These are phyloP conservation scores for Populus hybrid DNA, from an alignment of 441 rosid species.

Conservation along the genomic window DNA sequence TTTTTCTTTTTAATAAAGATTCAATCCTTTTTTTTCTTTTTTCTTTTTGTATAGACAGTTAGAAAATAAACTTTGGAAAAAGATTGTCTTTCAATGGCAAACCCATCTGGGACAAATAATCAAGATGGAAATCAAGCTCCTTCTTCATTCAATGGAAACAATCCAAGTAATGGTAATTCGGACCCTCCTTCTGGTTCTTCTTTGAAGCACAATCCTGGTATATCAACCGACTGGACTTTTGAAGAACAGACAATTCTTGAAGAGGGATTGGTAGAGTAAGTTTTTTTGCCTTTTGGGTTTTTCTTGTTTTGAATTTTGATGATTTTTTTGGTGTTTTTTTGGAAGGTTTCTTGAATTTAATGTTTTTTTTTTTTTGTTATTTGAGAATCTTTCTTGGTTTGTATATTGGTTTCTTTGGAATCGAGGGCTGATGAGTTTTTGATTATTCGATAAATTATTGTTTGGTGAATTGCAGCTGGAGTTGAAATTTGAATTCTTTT, in stretches of 20 bases:
- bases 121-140: conserved; percentile 39
- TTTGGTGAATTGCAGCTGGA: background rate
- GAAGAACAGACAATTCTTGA: conserved; percentile 62
- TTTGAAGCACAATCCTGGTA: conserved; percentile 56
- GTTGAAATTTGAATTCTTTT: background rate
- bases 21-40: background rate
- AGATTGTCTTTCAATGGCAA: conserved; percentile 38
- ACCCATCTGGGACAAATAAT: conserved; percentile 45
- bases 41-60: conserved; percentile 27
- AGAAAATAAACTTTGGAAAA: background rate
- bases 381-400: background rate
- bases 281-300: background rate
- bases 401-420: background rate
- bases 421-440: background rate
- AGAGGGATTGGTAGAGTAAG: conserved; percentile 50
- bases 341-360: background rate
- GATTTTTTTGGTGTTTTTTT: background rate
- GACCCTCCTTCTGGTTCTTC: conserved; percentile 30
- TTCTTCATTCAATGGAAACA: conserved; percentile 36
- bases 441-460: background rate
- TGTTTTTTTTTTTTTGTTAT: background rate
- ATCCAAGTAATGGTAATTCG: conserved; percentile 30
- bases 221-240: conserved; percentile 50
- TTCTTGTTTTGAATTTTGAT: background rate
- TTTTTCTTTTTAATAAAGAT: background rate